Evolutionary conservation across 352 stramenopile species (phyloP).

Genomic region (Globisporangium lucens): DNA sequence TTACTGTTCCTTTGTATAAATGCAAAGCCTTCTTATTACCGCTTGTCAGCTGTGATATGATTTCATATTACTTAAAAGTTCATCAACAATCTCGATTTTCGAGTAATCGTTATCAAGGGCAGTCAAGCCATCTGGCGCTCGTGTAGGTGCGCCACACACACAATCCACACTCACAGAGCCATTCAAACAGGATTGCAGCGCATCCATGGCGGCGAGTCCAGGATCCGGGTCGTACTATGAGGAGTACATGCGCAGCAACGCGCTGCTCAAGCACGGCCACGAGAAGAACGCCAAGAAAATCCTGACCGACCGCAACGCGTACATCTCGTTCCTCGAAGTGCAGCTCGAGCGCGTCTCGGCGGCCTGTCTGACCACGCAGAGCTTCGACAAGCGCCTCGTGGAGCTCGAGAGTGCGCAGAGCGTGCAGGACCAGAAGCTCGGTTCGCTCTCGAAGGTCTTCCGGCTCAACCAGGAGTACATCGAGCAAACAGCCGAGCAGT

Average conservation of each 20-base stretch:
- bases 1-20: no score
- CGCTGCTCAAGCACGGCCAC: slow-evolving; percentile 59
- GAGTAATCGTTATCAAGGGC: not conserved
- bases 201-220: not conserved
- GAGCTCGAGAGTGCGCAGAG: slow-evolving; percentile 48
- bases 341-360: slow-evolving; percentile 86
- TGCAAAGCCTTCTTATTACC: no score
- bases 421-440: slow-evolving; percentile 50
- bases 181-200: not conserved
- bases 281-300: slow-evolving; percentile 61
- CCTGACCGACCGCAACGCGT: slow-evolving; percentile 80
- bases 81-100: not conserved
- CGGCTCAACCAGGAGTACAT: slow-evolving; percentile 71
- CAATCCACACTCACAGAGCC: not conserved
- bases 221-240: slow-evolving; percentile 68
- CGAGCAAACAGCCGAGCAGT: slow-evolving; percentile 49
- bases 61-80: not conserved
- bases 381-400: slow-evolving; percentile 56
- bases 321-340: slow-evolving; percentile 87
- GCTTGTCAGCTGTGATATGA: not conserved
- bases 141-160: not conserved
- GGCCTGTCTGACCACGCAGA: slow-evolving; percentile 68
- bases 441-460: slow-evolving; percentile 67
- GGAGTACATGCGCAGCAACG: slow-evolving; percentile 78
- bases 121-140: not conserved